Evolutionary conservation across 768 basidiomycete genomes (phyloP).

Genomic region (Amanita exitialis): DNA sequence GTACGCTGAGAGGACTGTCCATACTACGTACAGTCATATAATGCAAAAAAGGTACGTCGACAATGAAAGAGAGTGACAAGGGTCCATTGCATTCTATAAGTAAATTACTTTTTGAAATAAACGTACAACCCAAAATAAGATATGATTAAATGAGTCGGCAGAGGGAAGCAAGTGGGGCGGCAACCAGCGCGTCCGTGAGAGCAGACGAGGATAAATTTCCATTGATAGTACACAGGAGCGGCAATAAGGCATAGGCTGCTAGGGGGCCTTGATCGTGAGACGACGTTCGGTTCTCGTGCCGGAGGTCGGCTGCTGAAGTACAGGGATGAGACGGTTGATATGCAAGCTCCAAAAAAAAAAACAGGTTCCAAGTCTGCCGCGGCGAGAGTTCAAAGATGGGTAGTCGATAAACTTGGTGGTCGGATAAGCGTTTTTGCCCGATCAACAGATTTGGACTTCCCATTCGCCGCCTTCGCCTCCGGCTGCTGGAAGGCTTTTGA

Average conservation of each 20-base stretch:
- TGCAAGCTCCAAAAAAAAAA: neutral
- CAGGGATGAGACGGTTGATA: neutral
- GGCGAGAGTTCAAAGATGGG: neutral
- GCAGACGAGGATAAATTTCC: neutral
- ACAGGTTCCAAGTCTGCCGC: neutral
- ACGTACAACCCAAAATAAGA: constrained; percentile 2
- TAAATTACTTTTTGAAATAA: constrained; percentile 6
- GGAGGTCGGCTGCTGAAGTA: neutral
- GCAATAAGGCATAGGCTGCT: neutral
- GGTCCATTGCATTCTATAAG: neutral
- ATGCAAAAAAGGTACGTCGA: neutral
- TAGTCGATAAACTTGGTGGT: neutral
- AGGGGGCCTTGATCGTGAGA: neutral
- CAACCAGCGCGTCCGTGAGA: constrained; percentile 2
- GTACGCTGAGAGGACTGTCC: neutral
- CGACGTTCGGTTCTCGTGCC: neutral
- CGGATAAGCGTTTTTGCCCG: neutral
- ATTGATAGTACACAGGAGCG: constrained; percentile 1
- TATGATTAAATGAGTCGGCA: neutral
- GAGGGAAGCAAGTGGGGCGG: neutral
- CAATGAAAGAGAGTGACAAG: neutral
- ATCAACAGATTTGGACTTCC: constrained; percentile 66
- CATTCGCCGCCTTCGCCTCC: constrained; percentile 68
- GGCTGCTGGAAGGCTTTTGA: constrained; percentile 51
- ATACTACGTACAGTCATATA: neutral